Conservation (phyloP, 495 filamentous ascomycete genomes). For the Apodospora peruviana region DNA sequence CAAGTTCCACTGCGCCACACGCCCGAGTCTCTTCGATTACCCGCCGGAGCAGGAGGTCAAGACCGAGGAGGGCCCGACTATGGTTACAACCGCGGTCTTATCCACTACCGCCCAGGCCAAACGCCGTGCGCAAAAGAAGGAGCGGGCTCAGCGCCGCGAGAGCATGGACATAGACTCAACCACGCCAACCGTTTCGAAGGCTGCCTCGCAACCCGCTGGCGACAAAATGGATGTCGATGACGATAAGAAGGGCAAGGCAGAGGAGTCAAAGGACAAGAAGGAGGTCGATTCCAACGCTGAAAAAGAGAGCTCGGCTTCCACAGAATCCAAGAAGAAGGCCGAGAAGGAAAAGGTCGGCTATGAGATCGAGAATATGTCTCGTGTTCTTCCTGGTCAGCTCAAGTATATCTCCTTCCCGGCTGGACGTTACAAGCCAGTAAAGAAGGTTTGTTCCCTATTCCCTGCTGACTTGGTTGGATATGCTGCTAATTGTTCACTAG, state of each 20-base stretch:
- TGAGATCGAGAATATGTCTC: conserved; percentile 92
- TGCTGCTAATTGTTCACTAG: conserved; percentile 50
- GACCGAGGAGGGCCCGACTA: conserved; percentile 83
- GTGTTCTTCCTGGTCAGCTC: conserved; percentile 87
- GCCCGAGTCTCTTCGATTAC: conserved; percentile 95
- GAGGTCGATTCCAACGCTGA: conserved; percentile 44
- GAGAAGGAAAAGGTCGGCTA: conserved; percentile 98
- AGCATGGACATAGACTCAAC: conserved; percentile 84
- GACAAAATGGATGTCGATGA: conserved; percentile 94
- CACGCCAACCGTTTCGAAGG: conserved; percentile 71
- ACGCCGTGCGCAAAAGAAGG: conserved; percentile 77
- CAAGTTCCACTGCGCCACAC: conserved; percentile 91
- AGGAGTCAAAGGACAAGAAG: conserved; percentile 58
- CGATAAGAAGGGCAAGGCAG: conserved; percentile 52
- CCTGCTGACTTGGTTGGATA: background rate
- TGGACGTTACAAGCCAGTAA: conserved; percentile 86
- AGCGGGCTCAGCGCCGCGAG: conserved; percentile 64
- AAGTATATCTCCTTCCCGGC: conserved; percentile 91
- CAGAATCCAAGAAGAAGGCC: conserved; percentile 67
- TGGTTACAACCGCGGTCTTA: conserved; percentile 92
- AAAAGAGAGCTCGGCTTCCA: conserved; percentile 47
- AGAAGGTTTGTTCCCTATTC: conserved; percentile 62
- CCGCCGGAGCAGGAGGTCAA: conserved; percentile 94
- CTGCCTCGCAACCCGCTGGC: conserved; percentile 46
- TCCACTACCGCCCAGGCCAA: conserved; percentile 97